A percentile compares a stretch with the other conserved stretches of the same genome.
Conservation (phyloP, 2,329 filamentous ascomycete species). For the Colletotrichum spaethianum region DNA sequence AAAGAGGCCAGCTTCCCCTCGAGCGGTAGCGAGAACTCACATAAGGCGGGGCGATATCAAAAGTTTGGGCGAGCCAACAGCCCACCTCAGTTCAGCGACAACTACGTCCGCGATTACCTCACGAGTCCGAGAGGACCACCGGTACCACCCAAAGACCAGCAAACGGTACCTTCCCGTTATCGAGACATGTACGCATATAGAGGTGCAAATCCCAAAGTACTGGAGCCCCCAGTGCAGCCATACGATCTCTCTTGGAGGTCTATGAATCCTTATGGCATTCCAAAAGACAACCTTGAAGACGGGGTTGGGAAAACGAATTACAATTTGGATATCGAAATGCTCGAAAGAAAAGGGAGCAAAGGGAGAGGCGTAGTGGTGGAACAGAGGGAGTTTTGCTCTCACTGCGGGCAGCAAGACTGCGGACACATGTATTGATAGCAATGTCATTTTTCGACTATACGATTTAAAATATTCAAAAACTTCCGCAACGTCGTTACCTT, state of each 20-base stretch:
- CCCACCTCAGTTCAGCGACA: constrained; percentile 34
- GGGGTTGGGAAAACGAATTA: constrained; percentile 32
- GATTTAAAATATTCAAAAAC: too few relatives aligned
- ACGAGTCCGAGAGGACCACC: not conserved
- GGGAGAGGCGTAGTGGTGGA: constrained; percentile 11
- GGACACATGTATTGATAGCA: not conserved
- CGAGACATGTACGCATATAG: constrained; percentile 25
- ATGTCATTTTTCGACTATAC: too few relatives aligned
- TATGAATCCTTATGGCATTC: constrained; percentile 26
- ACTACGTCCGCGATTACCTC: constrained; percentile 30
- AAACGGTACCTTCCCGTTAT: not conserved
- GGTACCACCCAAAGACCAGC: not conserved
- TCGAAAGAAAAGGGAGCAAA: constrained; percentile 27
- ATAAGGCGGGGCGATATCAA: constrained; percentile 9
- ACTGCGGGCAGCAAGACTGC: constrained; percentile 25
- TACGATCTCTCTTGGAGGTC: constrained; percentile 35
- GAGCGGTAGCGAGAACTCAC: constrained; percentile 11
- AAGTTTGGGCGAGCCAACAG: constrained; percentile 20
- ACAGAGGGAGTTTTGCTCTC: constrained; percentile 6
- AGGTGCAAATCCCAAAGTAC: not conserved
- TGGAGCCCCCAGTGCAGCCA: constrained; percentile 15
- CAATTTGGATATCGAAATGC: constrained; percentile 28
- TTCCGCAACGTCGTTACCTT: not conserved
- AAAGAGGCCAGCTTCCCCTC: constrained; percentile 12
- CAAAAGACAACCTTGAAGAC: not conserved